Evolutionary conservation across 202 grass and related monocot species (phyloP).

Genomic region (Hordeum pubiflorum): DNA sequence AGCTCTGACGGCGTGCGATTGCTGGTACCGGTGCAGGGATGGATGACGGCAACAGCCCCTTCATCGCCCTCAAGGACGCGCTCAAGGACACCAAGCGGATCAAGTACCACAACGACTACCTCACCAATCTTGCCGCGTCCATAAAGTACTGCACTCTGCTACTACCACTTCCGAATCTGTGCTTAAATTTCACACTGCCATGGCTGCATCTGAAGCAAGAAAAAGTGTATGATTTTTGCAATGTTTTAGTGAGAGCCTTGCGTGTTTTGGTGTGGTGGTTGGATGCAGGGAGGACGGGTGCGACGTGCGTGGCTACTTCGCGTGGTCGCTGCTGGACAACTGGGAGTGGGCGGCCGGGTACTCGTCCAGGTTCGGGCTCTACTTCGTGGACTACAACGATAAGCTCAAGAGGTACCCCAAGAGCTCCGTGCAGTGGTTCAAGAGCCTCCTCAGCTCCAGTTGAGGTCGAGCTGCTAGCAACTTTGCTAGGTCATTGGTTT

Average conservation of each 20-base stretch:
- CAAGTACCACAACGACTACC: constrained; percentile 74
- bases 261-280: not conserved
- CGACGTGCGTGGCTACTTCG: constrained; percentile 84
- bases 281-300: constrained; percentile 74
- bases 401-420: constrained; percentile 87
- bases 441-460: constrained; percentile 43
- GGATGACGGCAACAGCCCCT: constrained; percentile 73
- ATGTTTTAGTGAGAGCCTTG: not conserved
- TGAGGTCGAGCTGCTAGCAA: not conserved
- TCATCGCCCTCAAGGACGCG: constrained; percentile 62
- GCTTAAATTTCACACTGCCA: not conserved
- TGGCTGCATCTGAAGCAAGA: not conserved
- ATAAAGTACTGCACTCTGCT: constrained; percentile 36
- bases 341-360: constrained; percentile 96
- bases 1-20: not conserved
- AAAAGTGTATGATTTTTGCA: not conserved
- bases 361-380: constrained; percentile 78
- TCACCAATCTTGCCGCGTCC: constrained; percentile 61
- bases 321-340: constrained; percentile 94
- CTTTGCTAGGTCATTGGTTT: not conserved
- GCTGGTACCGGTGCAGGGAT: constrained; percentile 41
- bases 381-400: constrained; percentile 81
- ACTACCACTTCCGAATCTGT: not conserved
- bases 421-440: constrained; percentile 95
- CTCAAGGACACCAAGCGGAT: constrained; percentile 82